Conservation (phyloP, 2,329 filamentous ascomycete species). For the Colletotrichum sp. region DNA sequence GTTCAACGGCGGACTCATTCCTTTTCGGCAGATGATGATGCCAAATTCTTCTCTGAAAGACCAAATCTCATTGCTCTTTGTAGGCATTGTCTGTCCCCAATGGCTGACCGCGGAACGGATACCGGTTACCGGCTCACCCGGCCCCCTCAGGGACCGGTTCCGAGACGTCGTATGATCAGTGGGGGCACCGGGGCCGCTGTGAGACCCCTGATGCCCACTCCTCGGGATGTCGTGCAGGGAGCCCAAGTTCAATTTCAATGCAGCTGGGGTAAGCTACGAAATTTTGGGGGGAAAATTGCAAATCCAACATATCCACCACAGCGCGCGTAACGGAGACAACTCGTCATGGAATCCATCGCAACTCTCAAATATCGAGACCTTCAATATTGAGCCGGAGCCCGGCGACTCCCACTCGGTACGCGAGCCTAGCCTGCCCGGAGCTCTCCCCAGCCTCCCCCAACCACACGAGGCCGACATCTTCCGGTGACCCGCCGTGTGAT, state of each 20-base stretch:
- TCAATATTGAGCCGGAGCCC: neutral
- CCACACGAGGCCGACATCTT: neutral
- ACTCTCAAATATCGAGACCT: neutral
- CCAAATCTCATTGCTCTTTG: neutral
- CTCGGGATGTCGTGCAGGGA: neutral
- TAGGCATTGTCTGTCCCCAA: neutral
- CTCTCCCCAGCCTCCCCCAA: neutral
- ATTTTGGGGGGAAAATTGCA: too few species aligned
- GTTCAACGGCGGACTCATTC: neutral
- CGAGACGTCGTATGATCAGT: neutral
- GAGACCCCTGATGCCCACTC: neutral
- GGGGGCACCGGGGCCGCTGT: neutral
- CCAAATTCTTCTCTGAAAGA: neutral
- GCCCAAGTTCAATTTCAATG: neutral
- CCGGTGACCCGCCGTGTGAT: neutral
- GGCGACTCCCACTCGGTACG: neutral
- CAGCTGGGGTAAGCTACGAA: neutral
- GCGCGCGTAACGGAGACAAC: neutral
- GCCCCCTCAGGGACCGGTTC: neutral
- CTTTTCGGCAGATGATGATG: neutral
- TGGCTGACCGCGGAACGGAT: neutral
- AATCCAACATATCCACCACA: neutral
- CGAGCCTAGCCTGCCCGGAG: neutral
- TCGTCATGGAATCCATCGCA: neutral
- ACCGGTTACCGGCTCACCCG: neutral